Base-by-base conservation (phyloP, 129 eudicot genomes). In the Scalesia atractyloides region DNA sequence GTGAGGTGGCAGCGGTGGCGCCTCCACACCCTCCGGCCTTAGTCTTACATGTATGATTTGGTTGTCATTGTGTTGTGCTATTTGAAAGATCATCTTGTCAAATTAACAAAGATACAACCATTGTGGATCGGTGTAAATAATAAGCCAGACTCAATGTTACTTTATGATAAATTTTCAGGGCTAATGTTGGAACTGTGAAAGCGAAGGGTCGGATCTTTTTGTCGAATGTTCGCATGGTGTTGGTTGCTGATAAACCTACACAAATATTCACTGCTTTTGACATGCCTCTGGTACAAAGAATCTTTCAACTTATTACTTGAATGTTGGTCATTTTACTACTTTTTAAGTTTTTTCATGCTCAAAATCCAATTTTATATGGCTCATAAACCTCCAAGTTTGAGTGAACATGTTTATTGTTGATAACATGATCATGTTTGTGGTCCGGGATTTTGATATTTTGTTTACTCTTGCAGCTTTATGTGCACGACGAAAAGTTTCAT, bases 141-240 rank as follows among this genome's bases (percentile, higher is more conserved):
- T n/a, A n/a, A n/a, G n/a, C n/a, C 52, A 11, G 49, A 16, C 57
- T 18, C 39, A 13, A 33, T 20, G 33, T 39, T 66, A 9, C 26
- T n/a, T 60, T 5, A 43, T 66, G 11, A 26, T 64, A 58, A 58
- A 1, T 26, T 52, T 68, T 41, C 80, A 88, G 97, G 54, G 69
- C 82, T 50, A 69, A 52, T 37, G 89, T 84, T 41, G 96, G 93
- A 65, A 78, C 53, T 44, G 74, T 91, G 2, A 86, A 84, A 73
- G 84, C 89, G 16, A 91, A 85, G 72, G 97, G 97, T 30, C 85
- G 75, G 11, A 75, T 91, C 76, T 91, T 78, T 82, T 75, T 91
- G 78, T 91, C 97, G 26, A 91, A 91, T 67, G 79, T 91, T 12
- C 85, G 96, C 8, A 80, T 91, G 83, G 97, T 91, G 8, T 84